A percentile compares a stretch with the other conserved stretches of the same genome.
phyloP scores from a whole-genome alignment of 2,329 filamentous ascomycete genomes.

The Fusarium haematococcum region DNA sequence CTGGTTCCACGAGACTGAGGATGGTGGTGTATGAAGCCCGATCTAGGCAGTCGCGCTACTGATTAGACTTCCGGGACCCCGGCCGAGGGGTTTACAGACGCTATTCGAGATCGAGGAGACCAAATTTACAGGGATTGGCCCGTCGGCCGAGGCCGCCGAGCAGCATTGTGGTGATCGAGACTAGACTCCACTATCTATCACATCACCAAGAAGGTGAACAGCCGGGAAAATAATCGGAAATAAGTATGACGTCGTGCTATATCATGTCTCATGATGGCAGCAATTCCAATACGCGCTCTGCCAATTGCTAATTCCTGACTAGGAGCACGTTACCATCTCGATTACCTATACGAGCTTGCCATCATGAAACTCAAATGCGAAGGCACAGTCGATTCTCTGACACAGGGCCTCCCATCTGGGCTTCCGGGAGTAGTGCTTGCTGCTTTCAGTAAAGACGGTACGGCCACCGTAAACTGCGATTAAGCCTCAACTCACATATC shows the following conservation, averaged over 20 bases:
- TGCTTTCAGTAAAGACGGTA: slow-evolving; percentile 6
- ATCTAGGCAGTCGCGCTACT: not conserved
- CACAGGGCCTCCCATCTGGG: not conserved
- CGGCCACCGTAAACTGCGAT: not conserved
- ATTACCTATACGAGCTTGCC: not conserved
- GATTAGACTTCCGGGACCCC: not conserved
- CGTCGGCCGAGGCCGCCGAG: slow-evolving; percentile 2
- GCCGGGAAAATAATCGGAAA: not conserved
- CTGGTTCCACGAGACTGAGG: not conserved
- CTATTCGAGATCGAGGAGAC: not conserved
- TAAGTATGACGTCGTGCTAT: not conserved
- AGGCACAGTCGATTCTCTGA: not conserved
- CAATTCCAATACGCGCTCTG: not conserved
- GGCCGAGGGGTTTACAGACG: not conserved
- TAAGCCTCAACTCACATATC: not conserved
- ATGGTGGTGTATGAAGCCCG: not conserved
- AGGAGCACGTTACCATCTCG: not conserved
- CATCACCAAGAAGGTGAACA: not conserved
- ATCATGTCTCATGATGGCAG: not conserved
- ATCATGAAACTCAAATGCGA: not conserved
- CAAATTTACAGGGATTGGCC: not conserved
- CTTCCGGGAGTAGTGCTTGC: slow-evolving; percentile 8
- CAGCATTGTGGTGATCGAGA: not conserved
- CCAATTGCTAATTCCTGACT: not conserved
- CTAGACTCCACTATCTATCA: not conserved